phyloP scores from a whole-genome alignment of 495 filamentous ascomycete species.

The Pseudotulostoma volvatum region DNA sequence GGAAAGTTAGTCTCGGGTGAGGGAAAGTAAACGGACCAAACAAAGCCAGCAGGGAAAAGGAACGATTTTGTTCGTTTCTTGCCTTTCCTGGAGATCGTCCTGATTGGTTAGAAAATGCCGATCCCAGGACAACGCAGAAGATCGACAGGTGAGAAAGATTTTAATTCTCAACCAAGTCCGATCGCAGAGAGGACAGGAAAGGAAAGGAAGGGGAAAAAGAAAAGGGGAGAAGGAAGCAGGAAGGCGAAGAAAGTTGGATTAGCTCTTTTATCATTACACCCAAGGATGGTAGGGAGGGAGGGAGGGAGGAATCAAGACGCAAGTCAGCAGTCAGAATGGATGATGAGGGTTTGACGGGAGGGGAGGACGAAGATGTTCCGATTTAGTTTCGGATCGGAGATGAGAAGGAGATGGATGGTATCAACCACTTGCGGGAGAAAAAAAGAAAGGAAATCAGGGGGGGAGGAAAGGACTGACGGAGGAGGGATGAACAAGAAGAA shows the following conservation, averaged over 20 bases:
- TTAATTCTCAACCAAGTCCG: too few species aligned
- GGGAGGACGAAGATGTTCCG: constrained; percentile 9
- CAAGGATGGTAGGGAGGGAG: too few species aligned
- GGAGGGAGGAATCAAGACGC: constrained; percentile 11
- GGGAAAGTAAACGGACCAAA: too few species aligned
- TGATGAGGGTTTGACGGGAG: constrained; percentile 2
- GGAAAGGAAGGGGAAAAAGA: too few species aligned
- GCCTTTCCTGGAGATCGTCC: too few species aligned
- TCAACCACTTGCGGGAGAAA: constrained; percentile 5
- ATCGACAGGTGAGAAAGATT: too few species aligned
- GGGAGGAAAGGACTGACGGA: not conserved
- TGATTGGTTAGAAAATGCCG: not conserved
- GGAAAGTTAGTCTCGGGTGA: not conserved
- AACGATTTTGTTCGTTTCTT: too few species aligned
- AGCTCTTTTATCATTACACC: too few species aligned
- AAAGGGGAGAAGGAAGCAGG: constrained; percentile 1
- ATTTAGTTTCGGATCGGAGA: too few species aligned
- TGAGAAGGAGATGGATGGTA: constrained; percentile 6
- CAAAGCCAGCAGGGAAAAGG: too few species aligned
- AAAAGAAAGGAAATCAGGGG: not conserved
- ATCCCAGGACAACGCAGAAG: not conserved
- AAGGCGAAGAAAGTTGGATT: too few species aligned
- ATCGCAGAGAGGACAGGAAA: too few species aligned
- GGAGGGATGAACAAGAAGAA: not conserved
- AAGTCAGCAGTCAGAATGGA: constrained; percentile 10